phyloP scores from a whole-genome alignment of 169 alveolate species.

The Cryptosporidium bovis region DNA sequence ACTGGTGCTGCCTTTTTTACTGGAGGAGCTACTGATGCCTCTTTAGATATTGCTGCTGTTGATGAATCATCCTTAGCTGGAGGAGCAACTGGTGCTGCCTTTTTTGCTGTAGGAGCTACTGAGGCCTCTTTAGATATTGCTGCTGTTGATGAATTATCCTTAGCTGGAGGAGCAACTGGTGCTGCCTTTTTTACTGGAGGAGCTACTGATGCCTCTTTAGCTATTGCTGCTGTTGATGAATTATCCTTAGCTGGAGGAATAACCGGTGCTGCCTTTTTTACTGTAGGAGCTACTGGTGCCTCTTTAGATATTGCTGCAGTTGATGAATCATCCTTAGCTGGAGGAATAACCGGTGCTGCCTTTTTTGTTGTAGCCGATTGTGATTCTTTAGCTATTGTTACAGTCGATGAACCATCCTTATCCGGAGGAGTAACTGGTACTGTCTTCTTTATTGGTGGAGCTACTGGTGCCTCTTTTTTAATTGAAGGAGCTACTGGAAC shows the following conservation, averaged over 20 bases:
- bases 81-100: not conserved
- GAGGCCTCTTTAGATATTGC: not conserved
- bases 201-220: slow-evolving; percentile 1
- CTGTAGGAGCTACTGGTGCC: not conserved
- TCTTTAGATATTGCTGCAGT: slow-evolving; percentile 1
- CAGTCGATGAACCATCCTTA: not conserved
- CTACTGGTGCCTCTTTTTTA: not conserved
- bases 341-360: not conserved
- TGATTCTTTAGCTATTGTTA: not conserved
- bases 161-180: slow-evolving; percentile 5
- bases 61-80: not conserved
- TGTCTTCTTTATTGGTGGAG: not conserved
- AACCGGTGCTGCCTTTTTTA: not conserved
- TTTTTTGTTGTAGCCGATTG: slow-evolving; percentile 1
- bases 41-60: not conserved
- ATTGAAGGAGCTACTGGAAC: not conserved
- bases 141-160: not conserved
- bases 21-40: not conserved
- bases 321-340: not conserved
- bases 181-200: too few species aligned
- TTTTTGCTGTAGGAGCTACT: not conserved
- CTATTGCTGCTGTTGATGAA: not conserved
- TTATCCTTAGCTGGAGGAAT: slow-evolving; percentile 10
- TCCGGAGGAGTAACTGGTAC: not conserved
- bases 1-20: slow-evolving; percentile 12